Evolutionary conservation across 2,329 filamentous ascomycete genomes (phyloP), one percentile per base, ranked within the genome.

Genomic region (Biscogniauxia mediterranea): DNA sequence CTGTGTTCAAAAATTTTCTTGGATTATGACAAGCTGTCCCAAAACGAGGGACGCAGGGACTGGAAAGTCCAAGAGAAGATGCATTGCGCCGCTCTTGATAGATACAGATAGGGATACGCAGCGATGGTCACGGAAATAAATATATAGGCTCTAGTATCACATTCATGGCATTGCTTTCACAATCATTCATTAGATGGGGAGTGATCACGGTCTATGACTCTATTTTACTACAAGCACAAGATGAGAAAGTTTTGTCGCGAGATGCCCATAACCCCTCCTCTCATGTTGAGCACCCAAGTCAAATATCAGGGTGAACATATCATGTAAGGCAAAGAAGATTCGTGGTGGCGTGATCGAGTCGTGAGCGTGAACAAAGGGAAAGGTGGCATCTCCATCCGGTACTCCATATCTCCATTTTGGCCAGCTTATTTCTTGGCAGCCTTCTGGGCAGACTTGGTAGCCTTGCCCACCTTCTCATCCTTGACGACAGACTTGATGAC

Each of bases 401-500:
- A 54, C 60, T 61, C 54, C 55, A 62, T 59, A 11, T 46, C 38
- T 46, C 15, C 13, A 6, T 15, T 66, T 60, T 62, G 66, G 60
- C 59, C 59, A 61, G 73, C 75, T 88, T 90, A 90, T 83, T 90
- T 90, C 88, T 90, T 90, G 78, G 78, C 76, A 77, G 87, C 86
- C 87, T 90, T 90, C 79, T 86, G 86, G 78, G 88, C 88, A 73
- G 85, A 86, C 84, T 87, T 87, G 82, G 85, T 87, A 74, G 86
- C 84, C 87, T 91, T 91, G 75, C 83, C 88, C 69, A 80, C 56
- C 73, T 77, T 78, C 67, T 72, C 75, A 67, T 82, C 71, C 87
- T 91, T 92, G 73, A 87, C 87, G 67, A 93, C 90, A 68, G 84
- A 83, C 89, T 97, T 97, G 87, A 96, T 94, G 83, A 96, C 92